phyloP scores from a whole-genome alignment of 441 rosid species.

The Hypseocharis bilobata region DNA sequence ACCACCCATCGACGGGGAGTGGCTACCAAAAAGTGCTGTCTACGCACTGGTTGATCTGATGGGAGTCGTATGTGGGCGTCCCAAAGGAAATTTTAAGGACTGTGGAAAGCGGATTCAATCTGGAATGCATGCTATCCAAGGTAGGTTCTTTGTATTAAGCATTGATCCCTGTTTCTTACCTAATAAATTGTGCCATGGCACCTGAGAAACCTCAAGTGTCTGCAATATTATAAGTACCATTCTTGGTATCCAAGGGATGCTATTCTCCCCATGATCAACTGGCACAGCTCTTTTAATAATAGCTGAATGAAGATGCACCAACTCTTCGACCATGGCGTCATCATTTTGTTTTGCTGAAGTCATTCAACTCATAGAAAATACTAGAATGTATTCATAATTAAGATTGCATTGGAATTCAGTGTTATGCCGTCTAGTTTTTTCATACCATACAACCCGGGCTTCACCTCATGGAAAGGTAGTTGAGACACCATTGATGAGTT shows the following conservation, averaged over 20 bases:
- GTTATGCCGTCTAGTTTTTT: too few species aligned
- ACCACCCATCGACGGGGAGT: constrained; percentile 80
- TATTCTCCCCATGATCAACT: too few species aligned
- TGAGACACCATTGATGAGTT: not conserved
- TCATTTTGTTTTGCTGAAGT: too few species aligned
- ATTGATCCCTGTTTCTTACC: not conserved
- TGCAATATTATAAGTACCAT: too few species aligned
- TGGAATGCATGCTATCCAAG: constrained; percentile 69
- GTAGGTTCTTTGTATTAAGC: constrained; percentile 28
- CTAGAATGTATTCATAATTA: too few species aligned
- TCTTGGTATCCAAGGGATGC: too few species aligned
- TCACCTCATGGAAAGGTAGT: not conserved
- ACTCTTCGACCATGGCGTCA: too few species aligned
- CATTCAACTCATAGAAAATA: too few species aligned
- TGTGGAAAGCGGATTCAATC: constrained; percentile 78
- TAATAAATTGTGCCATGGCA: too few species aligned
- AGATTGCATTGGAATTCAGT: too few species aligned
- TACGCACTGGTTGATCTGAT: constrained; percentile 84
- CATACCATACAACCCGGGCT: not conserved
- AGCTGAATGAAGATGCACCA: not conserved
- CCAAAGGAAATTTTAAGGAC: constrained; percentile 82
- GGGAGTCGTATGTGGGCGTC: constrained; percentile 78
- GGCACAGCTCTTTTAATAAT: too few species aligned
- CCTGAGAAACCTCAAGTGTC: too few species aligned
- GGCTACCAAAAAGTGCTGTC: constrained; percentile 86